Evolutionary conservation across 2,329 filamentous ascomycete genomes (phyloP).

Genomic region (Fusarium decemcellulare): DNA sequence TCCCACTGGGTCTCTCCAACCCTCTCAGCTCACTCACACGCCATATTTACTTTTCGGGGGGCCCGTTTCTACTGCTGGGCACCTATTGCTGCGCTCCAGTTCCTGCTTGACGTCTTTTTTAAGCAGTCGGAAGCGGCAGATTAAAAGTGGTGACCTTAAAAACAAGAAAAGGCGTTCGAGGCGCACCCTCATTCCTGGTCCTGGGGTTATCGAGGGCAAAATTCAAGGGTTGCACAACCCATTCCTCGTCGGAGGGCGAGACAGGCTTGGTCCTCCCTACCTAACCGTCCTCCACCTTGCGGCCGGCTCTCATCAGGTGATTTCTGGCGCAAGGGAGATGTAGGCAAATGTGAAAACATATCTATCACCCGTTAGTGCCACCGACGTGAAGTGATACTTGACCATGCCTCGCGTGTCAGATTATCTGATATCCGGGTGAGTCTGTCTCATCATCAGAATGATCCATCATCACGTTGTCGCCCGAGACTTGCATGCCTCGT

Average conservation of each 20-base stretch:
- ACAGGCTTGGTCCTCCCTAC: constrained; percentile 20
- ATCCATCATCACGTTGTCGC: constrained; percentile 27
- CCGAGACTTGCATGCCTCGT: constrained; percentile 35
- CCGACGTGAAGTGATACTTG: too few relatives aligned
- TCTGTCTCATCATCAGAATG: not conserved
- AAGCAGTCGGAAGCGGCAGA: constrained; percentile 27
- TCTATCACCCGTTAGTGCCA: not conserved
- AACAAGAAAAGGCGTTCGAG: not conserved
- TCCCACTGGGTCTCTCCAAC: constrained; percentile 2
- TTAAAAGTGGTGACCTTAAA: not conserved
- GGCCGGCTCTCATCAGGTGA: not conserved
- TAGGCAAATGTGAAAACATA: not conserved
- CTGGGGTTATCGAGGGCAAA: not conserved
- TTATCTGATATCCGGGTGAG: constrained; percentile 11
- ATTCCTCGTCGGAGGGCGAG: not conserved
- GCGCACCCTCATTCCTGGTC: constrained; percentile 26
- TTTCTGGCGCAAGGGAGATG: constrained; percentile 24
- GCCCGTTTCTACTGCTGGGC: constrained; percentile 1
- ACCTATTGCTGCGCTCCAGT: not conserved
- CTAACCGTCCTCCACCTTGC: not conserved
- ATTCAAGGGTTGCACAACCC: constrained; percentile 8
- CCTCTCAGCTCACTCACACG: not conserved
- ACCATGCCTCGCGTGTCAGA: too few relatives aligned
- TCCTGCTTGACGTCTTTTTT: not conserved
- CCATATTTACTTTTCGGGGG: constrained; percentile 27